phyloP scores from a whole-genome alignment of 129 eudicot species.

The Flaveria brownii region DNA sequence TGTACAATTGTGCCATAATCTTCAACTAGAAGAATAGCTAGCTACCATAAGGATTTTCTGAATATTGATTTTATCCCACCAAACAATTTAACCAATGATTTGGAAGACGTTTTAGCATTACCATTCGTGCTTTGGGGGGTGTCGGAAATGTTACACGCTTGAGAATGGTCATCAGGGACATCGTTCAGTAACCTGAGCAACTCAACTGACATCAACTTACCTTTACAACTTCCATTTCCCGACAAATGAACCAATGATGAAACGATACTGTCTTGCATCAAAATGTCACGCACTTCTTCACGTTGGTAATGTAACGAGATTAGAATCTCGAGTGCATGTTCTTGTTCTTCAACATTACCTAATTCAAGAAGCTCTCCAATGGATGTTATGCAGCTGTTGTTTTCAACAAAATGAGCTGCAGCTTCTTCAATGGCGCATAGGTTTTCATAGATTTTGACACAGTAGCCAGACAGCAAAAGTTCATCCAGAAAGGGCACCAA shows the following conservation, averaged over 20 bases:
- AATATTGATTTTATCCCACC: constrained; percentile 13
- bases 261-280: constrained; percentile 25
- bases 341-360: constrained; percentile 40
- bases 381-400: constrained; percentile 29
- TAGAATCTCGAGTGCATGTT: constrained; percentile 29
- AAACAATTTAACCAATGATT: constrained; percentile 26
- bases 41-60: constrained; percentile 22
- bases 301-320: constrained; percentile 28
- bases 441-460: constrained; percentile 32
- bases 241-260: constrained; percentile 29
- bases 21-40: constrained; percentile 4
- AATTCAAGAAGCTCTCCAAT: constrained; percentile 43
- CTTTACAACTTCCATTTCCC: constrained; percentile 30
- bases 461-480: constrained; percentile 27
- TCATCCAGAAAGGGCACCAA: constrained; percentile 38
- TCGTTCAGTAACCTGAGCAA: constrained; percentile 29
- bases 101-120: constrained; percentile 12
- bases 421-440: constrained; percentile 39
- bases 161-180: constrained; percentile 29
- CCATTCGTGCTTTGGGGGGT: constrained; percentile 31
- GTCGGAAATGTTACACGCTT: constrained; percentile 16
- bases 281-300: constrained; percentile 23
- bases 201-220: constrained; percentile 33
- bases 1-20: constrained; percentile 1
- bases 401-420: constrained; percentile 30